Conservation (phyloP, 2,329 filamentous ascomycete species). For the Corinectria fuckeliana region DNA sequence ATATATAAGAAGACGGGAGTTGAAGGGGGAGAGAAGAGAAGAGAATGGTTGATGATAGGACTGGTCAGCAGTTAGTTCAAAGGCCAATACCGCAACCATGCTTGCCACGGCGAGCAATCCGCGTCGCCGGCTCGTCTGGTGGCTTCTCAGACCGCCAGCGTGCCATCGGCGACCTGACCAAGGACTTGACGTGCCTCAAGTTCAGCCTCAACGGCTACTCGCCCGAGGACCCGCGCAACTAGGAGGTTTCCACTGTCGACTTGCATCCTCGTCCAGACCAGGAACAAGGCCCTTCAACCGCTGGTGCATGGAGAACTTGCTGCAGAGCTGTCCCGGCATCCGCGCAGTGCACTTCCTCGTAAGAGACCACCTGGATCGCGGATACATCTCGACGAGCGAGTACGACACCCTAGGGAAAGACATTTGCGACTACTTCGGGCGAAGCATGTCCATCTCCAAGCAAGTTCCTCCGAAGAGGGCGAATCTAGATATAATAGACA, state of each 20-base stretch:
- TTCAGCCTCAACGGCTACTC: slow-evolving; percentile 47
- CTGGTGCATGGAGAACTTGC: slow-evolving; percentile 44
- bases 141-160: slow-evolving; percentile 52
- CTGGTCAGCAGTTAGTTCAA: background rate
- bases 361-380: slow-evolving; percentile 51
- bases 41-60: background rate
- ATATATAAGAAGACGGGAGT: slow-evolving; percentile 4
- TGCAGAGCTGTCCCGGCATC: slow-evolving; percentile 47
- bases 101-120: slow-evolving; percentile 42
- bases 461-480: slow-evolving; percentile 48
- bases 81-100: slow-evolving; percentile 22
- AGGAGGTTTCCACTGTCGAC: slow-evolving; percentile 54
- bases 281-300: slow-evolving; percentile 25
- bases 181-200: slow-evolving; percentile 42
- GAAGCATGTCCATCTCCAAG: slow-evolving; percentile 51
- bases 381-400: slow-evolving; percentile 46
- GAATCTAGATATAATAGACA: slow-evolving; percentile 23
- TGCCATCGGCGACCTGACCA: slow-evolving; percentile 49
- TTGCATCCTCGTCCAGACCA: slow-evolving; percentile 54
- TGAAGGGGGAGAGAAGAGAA: background rate
- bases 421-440: slow-evolving; percentile 50
- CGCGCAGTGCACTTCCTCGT: slow-evolving; percentile 46
- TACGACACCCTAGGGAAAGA: slow-evolving; percentile 54
- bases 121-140: slow-evolving; percentile 51
- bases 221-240: slow-evolving; percentile 46